Base-by-base conservation (phyloP, 2,329 filamentous ascomycete genomes). In the Cladorrhinum sp. region DNA sequence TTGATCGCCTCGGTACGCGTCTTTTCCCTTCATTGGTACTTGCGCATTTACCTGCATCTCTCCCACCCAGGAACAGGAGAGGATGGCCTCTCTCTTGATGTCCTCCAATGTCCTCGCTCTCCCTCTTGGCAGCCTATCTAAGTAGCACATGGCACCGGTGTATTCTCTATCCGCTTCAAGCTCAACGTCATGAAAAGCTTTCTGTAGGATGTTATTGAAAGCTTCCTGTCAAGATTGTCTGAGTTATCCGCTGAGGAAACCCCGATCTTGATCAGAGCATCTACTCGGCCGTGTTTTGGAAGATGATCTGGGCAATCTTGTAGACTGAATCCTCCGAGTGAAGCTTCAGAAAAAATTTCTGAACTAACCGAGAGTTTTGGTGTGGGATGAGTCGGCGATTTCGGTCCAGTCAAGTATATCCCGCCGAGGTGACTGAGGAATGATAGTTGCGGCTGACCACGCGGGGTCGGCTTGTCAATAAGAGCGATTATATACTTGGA, bases 291-390 rank as follows among this genome's bases (percentile, higher is more conserved):
- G 65, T 75, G 67, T 12, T 65, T 66, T 57, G 52, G 2, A 62
- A 57, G n/a, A 73, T 71, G 1, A 62, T 58, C 3, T 67, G 59
- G 7, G 71, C 75, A 6, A 76, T 77, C 2, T 67, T 61, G 5
- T 64, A 23, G 64, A 81, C 77, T 38, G 76, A 76, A 3, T 71
- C 70, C 58, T 80, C 77, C 29, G 70, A 72, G 27, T 70, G 73
- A 7, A 80, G 66, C 64, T 81, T 78, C 16, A 81, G 73, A 25
- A 72, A 68, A 4, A 79, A 63, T 1, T 75, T 62, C 38, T 77
- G 73, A n/a, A n/a, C n/a, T n/a, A n/a, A n/a, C n/a, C n/a, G n/a
- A n/a, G n/a, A 27, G 75, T 64, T 22, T 66, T 66, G n/a, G 58
- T 59, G 49, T 62, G 49, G n/a, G 49, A 13, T 8, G 55, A 2